A percentile compares a stretch with the other conserved stretches of the same genome.
phyloP scores from a whole-genome alignment of 192 early-diverging fungal genomes.

The Coemansia sp. region DNA sequence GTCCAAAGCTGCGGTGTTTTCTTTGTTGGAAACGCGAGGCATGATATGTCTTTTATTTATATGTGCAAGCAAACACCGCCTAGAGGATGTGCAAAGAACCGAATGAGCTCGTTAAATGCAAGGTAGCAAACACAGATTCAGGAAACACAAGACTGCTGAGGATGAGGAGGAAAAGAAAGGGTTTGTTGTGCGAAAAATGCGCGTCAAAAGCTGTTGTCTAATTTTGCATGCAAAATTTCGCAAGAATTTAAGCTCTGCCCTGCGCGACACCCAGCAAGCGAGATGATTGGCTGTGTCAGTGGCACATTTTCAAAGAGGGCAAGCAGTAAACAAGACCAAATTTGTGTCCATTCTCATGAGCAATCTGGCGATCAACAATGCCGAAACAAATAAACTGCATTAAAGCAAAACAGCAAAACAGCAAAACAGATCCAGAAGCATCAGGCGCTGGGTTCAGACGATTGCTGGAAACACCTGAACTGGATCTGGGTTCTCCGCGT shows the following conservation, averaged over 20 bases:
- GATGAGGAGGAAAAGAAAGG: not conserved
- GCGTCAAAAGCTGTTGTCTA: too few species aligned
- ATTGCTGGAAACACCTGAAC: conserved; percentile 63
- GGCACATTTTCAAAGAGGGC: conserved; percentile 5
- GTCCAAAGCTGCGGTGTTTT: conserved; percentile 11
- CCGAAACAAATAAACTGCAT: not conserved
- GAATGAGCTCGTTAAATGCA: not conserved
- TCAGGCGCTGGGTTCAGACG: not conserved
- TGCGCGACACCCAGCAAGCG: not conserved
- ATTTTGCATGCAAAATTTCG: not conserved
- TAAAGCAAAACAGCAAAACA: not conserved
- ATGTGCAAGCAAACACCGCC: not conserved
- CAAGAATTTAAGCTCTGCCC: too few species aligned
- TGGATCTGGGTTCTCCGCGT: conserved; percentile 65
- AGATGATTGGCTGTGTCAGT: not conserved
- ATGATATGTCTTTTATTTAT: too few species aligned
- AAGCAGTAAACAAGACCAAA: not conserved
- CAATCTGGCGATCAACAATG: not conserved
- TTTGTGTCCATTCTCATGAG: not conserved
- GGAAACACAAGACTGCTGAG: not conserved
- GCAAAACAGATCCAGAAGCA: not conserved
- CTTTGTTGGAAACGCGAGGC: conserved; percentile 26
- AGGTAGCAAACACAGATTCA: not conserved
- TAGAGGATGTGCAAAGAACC: not conserved
- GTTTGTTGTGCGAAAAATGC: too few species aligned